Base-by-base conservation (phyloP, 768 basidiomycete species). In the Tulasnella sp. region DNA sequence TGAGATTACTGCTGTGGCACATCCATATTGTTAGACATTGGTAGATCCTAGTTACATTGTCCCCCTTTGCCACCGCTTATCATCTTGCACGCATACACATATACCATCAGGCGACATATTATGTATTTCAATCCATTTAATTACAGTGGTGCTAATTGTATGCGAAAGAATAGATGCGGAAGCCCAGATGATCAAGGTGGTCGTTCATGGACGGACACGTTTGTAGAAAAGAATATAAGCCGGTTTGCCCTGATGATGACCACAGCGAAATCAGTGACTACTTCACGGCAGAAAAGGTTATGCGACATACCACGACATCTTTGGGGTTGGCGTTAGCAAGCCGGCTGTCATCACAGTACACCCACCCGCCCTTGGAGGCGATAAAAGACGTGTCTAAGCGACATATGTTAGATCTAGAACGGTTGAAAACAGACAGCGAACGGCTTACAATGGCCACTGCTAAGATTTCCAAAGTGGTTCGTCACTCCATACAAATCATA, bases 401-500 rank as follows among this genome's bases (percentile, higher is more conserved):
- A 21, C 23, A 23, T 13, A 26, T 21, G 4, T 1, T 3, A 26
- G 61, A 17, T 52, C 52, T 58, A 63, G 56, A 54, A 51, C 43
- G 51, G 49, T 24, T 24, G 3, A 48, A 23, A 53, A 7, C 9
- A 26, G 26, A 41, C 9, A 13, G 23, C 42, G 24, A 29, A 32
- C 51, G 51, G 77, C 92, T 72, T 66, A 96, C 96, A 99, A 72
- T 99, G 96, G 0, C 96, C 96, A 68, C 88, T 90, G 67, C 85
- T 91, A 56, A 99, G 73, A 68, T 84, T 95, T 1, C 96, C 96
- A 70, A 84, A 90, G 73, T 99, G 96, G 70, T 98, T 97, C 60
- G 90, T 95, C 43, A 98, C 93, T 9, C 78, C 94, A 68, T 96
- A 98, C 64, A 98, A 73, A 67, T 99, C 95, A 69, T 98, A 99